These are phyloP conservation scores for Leersia perrieri DNA, from an alignment of 176 grass and related monocot species.

Conservation along the genomic window DNA sequence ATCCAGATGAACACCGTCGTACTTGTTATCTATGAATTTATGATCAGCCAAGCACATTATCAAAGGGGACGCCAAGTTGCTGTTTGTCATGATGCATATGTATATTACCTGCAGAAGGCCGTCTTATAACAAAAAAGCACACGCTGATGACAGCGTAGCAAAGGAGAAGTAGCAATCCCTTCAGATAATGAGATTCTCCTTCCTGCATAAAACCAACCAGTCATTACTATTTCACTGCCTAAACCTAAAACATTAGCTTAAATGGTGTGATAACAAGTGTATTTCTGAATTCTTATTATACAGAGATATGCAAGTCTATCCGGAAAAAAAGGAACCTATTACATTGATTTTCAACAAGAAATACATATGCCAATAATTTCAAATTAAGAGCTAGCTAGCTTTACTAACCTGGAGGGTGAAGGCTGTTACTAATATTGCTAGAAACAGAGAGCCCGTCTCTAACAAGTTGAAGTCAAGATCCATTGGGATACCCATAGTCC, in stretches of 20 bases:
- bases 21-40: not conserved
- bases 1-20: not conserved
- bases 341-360: not conserved
- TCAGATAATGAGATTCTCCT: conserved; percentile 89
- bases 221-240: too few relatives aligned
- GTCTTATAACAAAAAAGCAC: conserved; percentile 74
- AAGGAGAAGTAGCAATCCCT: conserved; percentile 72
- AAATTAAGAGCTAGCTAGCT: too few relatives aligned
- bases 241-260: not conserved
- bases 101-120: conserved; percentile 40
- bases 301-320: too few relatives aligned
- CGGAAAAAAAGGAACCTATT: too few relatives aligned
- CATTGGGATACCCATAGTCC: conserved; percentile 83
- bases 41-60: not conserved
- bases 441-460: conserved; percentile 65
- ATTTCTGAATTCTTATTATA: too few relatives aligned
- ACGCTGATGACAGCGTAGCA: conserved; percentile 77
- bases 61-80: not conserved
- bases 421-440: conserved; percentile 75
- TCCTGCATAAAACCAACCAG: conserved; percentile 34
- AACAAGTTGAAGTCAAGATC: conserved; percentile 89
- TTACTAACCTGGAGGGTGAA: conserved; percentile 68
- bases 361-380: too few relatives aligned
- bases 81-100: too few relatives aligned
- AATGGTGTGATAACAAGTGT: too few relatives aligned